Conservation (phyloP, 208 protist genomes). For the Trypanosoma congolense region DNA sequence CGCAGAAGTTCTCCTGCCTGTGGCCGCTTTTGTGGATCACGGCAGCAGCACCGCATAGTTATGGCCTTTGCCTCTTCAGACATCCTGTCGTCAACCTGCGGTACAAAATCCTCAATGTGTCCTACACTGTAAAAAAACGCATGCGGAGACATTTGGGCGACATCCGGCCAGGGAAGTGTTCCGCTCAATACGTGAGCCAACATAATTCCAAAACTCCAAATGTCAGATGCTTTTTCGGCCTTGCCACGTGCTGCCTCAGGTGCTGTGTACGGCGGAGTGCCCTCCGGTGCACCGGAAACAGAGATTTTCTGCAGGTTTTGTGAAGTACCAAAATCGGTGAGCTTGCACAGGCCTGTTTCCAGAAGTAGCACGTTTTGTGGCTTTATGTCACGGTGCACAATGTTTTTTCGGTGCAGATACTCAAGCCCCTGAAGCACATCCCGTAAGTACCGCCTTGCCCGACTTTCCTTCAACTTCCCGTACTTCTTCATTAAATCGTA, state of each 20-base stretch:
- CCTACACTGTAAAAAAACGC: conserved; percentile 42
- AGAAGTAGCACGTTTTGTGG: conserved; percentile 86
- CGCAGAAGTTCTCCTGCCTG: conserved; percentile 42
- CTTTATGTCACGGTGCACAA: conserved; percentile 90
- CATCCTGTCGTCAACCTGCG: conserved; percentile 26
- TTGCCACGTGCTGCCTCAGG: conserved; percentile 60
- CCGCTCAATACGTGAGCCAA: conserved; percentile 66
- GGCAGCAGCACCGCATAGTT: conserved; percentile 37
- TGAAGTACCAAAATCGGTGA: conserved; percentile 85
- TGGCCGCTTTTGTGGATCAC: conserved; percentile 30
- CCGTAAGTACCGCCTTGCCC: conserved; percentile 46
- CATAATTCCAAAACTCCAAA: conserved; percentile 85
- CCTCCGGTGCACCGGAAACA: conserved; percentile 29
- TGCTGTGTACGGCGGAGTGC: conserved; percentile 71
- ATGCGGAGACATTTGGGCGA: conserved; percentile 22
- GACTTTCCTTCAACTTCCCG: conserved; percentile 34
- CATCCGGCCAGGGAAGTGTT: conserved; percentile 47
- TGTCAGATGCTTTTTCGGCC: conserved; percentile 51
- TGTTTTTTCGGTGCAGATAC: conserved; percentile 78
- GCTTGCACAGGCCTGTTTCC: conserved; percentile 73
- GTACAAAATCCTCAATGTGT: conserved; percentile 27
- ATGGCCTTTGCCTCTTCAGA: conserved; percentile 33
- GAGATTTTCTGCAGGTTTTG: conserved; percentile 40
- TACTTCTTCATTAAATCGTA: conserved; percentile 47
- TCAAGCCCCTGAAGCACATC: conserved; percentile 70